These are phyloP conservation scores for Houttuynia cordata DNA, from an alignment of 164 flowering plant species.

Conservation along the genomic window DNA sequence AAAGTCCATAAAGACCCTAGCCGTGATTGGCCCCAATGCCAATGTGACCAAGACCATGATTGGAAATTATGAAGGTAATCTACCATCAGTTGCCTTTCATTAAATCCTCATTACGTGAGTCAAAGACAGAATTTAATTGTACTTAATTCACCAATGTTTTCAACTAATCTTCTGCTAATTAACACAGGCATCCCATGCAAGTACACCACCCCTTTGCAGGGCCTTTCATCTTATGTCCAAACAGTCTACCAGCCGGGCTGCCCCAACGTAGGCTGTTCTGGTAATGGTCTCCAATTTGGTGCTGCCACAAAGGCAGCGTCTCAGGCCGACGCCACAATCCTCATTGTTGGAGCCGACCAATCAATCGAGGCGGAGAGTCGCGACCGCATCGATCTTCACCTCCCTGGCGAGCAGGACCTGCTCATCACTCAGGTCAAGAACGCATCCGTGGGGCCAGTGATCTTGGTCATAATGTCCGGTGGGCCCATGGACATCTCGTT, in stretches of 20 bases:
- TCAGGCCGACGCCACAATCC: conserved; percentile 63
- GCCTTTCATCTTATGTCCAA: conserved; percentile 38
- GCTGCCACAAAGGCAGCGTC: conserved; percentile 59
- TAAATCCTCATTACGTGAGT: neutral
- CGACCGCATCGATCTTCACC: conserved; percentile 47
- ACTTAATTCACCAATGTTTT: neutral
- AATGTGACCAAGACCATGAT: conserved; percentile 88
- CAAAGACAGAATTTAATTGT: no score
- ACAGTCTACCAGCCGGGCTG: conserved; percentile 54
- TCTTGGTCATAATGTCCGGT: conserved; percentile 80
- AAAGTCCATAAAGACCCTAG: conserved; percentile 50
- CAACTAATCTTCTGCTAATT: neutral
- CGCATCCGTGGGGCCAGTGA: conserved; percentile 69
- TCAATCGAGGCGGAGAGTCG: conserved; percentile 61
- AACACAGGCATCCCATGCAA: conserved; percentile 72
- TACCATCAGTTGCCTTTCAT: neutral
- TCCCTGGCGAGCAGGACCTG: conserved; percentile 67
- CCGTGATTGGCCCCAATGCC: conserved; percentile 92
- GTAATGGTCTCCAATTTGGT: conserved; percentile 24
- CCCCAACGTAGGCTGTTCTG: conserved; percentile 40
- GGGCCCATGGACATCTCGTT: conserved; percentile 76
- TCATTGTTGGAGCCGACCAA: conserved; percentile 71
- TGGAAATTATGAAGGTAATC: conserved; percentile 75
- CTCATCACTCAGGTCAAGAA: conserved; percentile 51
- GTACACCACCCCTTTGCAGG: conserved; percentile 75